Evolutionary conservation across 441 rosid species (phyloP), one percentile per base, ranked within the genome.

Genomic region (Gossypium gossypioides): DNA sequence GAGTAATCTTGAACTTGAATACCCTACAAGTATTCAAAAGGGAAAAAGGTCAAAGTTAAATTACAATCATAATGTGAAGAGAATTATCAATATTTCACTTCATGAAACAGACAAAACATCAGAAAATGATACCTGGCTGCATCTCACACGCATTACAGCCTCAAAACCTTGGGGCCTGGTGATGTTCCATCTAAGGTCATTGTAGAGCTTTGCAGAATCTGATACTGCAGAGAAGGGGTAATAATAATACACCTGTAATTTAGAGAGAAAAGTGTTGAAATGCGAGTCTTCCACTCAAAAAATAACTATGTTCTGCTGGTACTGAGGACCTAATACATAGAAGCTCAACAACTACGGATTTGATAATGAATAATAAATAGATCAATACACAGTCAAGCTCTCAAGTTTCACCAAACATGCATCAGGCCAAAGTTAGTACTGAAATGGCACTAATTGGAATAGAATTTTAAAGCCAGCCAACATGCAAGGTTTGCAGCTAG

Each of bases 131-230:
- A 96, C 98, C 93, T 90, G 96, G 81, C 98, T 92, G 86, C 98
- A 93, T 85, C 98, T 86, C 77, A 96, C 98, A 69, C 97, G 91
- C 99, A 96, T 93, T 55, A 96, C 98, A 51, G 98, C 96, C 90
- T 96, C 99, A 84, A 84, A 90, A 71, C 98, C 97, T 85, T 96
- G 99, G 64, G 97, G 98, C 85, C 99, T 88, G 37, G 91, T 86
- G 75, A 96, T 78, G 84, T 93, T 96, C 99, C 99, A 96, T 82
- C 92, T 91, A 27, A 91, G 96, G 85, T 96, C 99, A 80, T 91
- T 96, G 86, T 88, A 93, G 34, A 96, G 94, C 91, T 93, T 96
- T 72, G 97, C 92, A 34, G 96, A 84, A 89, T 93, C 97, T 71
- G 92, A 84, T 71, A 91, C 77, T 22, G 94, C 96, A 25, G 99